Evolutionary conservation across 805 yeast genomes (phyloP), one percentile per base, ranked within the genome.

Genomic region (Brettanomyces naardenensis): DNA sequence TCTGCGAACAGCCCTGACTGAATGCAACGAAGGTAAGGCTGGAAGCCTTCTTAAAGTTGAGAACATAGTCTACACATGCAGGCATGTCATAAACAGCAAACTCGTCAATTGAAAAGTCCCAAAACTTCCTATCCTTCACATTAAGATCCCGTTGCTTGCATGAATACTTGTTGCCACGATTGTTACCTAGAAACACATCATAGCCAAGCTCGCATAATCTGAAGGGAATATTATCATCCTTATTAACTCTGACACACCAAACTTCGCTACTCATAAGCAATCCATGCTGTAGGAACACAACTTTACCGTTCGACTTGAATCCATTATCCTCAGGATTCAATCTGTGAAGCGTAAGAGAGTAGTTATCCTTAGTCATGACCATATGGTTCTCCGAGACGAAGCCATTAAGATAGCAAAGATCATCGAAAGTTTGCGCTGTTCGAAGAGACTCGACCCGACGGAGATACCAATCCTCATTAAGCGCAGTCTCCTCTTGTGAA

Each of bases 131-230:
- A 2, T 61, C 66, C 52, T 45, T 56, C 39, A 45, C 45, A 11
- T 68, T 63, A 32, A 63, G 54, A n/a, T 54, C 44, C 13, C 69
- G 41, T 58, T 90, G 95, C 49, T 88, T 88, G 42, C 80, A 78
- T 3, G 94, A 81, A 62, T 90, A 90, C 62, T 90, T 92, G 62
- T 90, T 92, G 9, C 95, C 95, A 41, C 95, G 69, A 53, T 86
- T 87, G 58, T 86, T 87, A 1, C 97, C 97, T 44, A 90, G 65
- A 90, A 95, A 90, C 5, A 90, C 97, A 54, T 90, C 98, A 58
- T 76, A 90, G 1, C 97, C 97, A 33, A 77, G 56, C 41, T 88
- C 87, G 43, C 79, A 79, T 25, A 90, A 66, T 3, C 75, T 63
- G 54, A 84, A 81, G 0, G 97, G 96, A 34, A 92, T 60, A 44